phyloP scores from a whole-genome alignment of 2,329 filamentous ascomycete genomes.

The Tolypocladium amazonense region DNA sequence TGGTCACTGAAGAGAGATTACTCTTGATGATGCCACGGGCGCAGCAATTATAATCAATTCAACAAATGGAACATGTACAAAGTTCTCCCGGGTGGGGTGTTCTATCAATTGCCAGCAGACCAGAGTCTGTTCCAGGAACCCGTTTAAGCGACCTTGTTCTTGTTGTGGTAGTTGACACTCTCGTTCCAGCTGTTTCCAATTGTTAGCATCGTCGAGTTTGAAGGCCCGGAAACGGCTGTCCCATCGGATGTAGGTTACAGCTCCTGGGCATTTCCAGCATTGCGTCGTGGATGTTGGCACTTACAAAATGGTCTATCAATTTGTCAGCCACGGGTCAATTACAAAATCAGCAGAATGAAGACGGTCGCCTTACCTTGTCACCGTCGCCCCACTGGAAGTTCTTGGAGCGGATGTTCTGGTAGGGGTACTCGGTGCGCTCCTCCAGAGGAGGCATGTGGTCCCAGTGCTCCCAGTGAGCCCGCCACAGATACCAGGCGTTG shows the following conservation, averaged over 20 bases:
- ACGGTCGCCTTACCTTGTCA: slow-evolving; percentile 60
- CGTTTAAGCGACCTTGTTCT: slow-evolving; percentile 55
- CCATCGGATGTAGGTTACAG: background rate
- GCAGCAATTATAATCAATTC: slow-evolving; percentile 12
- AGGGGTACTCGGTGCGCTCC: slow-evolving; percentile 87
- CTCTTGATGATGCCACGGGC: background rate
- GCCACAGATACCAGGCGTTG: slow-evolving; percentile 89
- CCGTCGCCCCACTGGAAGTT: slow-evolving; percentile 93
- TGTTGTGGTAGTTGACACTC: slow-evolving; percentile 94
- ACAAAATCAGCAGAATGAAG: background rate
- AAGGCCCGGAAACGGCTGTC: background rate
- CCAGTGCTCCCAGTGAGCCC: slow-evolving; percentile 96
- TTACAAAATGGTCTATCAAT: slow-evolving; percentile 41
- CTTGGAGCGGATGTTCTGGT: slow-evolving; percentile 96
- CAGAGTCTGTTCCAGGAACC: slow-evolving; percentile 7
- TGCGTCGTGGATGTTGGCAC: slow-evolving; percentile 6
- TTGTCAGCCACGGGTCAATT: slow-evolving; percentile 13
- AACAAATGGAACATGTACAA: slow-evolving; percentile 22
- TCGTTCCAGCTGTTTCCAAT: slow-evolving; percentile 70
- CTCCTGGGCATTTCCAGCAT: background rate
- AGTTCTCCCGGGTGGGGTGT: slow-evolving; percentile 14
- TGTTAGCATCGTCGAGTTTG: background rate
- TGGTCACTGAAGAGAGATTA: background rate
- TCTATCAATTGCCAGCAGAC: slow-evolving; percentile 15
- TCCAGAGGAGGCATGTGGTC: slow-evolving; percentile 74